Base-by-base conservation (phyloP, 495 filamentous ascomycete species). In the Chaetomium fimeti region DNA sequence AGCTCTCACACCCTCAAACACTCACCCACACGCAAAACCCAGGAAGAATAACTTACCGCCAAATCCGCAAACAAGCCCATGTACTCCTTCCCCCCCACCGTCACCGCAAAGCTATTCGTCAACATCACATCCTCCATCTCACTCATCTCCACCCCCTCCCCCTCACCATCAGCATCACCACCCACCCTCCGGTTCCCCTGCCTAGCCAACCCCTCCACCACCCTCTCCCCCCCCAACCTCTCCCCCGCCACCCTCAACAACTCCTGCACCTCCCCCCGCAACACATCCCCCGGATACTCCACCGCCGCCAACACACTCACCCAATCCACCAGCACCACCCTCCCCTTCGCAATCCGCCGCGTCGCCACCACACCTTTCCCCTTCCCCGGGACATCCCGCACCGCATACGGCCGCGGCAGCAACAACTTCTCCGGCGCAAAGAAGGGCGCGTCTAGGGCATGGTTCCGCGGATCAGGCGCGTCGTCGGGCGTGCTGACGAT, bases 101-200 rank as follows among this genome's bases (percentile, higher is more conserved):
- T 52, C 3, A 76, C 68, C 16, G 63, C 71, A 65, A 78, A 78
- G 18, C 72, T 71, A 47, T 78, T 78, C 80, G 89, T 91, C 16
- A 87, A 79, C 64, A 90, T 82, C 20, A 91, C 80, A 75, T 93
- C 91, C 70, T 93, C 89, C 51, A 86, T 71, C 16, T 87, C 79
- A 12, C 29, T 38, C 56, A 27, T 58, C 36, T 22, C 28, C 24
- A 3, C 25, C 3, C 27, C 53, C 4, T 56, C 53, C 29, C 16
- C 42, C 25, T 57, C 47, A 15, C 15, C 62, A 40, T 42, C 61
- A 45, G 86, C 86, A 13, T 85, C 88, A 15, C 18, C 42, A 45
- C 18, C 3, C 3, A 85, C 87, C 11, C 83, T 87, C 72, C 88
- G 88, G 64, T 88, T 9, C 8, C 32, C 87, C 56, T 87, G 83